Conservation (phyloP, 1,284 basidiomycete species). For the Acaromyces ingoldii region DNA sequence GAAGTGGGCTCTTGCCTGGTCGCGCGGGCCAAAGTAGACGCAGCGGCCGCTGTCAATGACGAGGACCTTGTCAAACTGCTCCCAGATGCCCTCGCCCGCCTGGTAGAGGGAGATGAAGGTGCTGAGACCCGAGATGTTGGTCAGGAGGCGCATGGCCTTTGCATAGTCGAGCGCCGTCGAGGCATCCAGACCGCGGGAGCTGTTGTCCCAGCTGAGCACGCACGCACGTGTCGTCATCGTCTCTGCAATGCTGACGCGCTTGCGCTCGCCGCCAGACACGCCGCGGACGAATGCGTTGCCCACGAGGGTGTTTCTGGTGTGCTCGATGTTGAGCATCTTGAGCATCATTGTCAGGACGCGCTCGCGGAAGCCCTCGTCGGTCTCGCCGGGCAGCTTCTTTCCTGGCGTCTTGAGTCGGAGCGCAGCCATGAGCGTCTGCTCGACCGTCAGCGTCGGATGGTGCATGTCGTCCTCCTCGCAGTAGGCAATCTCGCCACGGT, state of each 20-base stretch:
- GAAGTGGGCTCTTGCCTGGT: constrained; percentile 34
- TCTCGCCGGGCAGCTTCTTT: constrained; percentile 54
- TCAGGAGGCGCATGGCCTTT: constrained; percentile 68
- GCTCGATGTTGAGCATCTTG: constrained; percentile 67
- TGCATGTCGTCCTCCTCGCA: constrained; percentile 69
- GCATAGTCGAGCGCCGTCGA: constrained; percentile 74
- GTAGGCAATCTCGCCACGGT: constrained; percentile 76
- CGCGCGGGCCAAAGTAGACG: constrained; percentile 41
- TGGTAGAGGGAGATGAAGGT: constrained; percentile 82
- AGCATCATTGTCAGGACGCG: constrained; percentile 58
- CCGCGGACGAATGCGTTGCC: constrained; percentile 70
- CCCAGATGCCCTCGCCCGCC: constrained; percentile 46
- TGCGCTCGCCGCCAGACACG: constrained; percentile 60
- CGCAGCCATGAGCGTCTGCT: constrained; percentile 31
- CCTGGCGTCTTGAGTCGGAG: constrained; percentile 27
- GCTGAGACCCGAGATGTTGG: constrained; percentile 69
- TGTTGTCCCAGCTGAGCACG: constrained; percentile 68
- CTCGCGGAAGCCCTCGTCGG: constrained; percentile 55
- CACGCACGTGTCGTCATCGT: constrained; percentile 58
- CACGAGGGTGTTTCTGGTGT: constrained; percentile 68
- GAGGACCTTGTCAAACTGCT: constrained; percentile 60
- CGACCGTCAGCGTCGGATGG: constrained; percentile 68
- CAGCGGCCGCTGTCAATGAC: constrained; percentile 44
- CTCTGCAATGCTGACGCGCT: constrained; percentile 70
- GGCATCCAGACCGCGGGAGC: constrained; percentile 69